Percentiles rank a stretch among this genome's conserved stretches.
These are phyloP conservation scores for Leccinum solheimii DNA, from an alignment of 1,284 basidiomycete genomes.

Conservation along the genomic window DNA sequence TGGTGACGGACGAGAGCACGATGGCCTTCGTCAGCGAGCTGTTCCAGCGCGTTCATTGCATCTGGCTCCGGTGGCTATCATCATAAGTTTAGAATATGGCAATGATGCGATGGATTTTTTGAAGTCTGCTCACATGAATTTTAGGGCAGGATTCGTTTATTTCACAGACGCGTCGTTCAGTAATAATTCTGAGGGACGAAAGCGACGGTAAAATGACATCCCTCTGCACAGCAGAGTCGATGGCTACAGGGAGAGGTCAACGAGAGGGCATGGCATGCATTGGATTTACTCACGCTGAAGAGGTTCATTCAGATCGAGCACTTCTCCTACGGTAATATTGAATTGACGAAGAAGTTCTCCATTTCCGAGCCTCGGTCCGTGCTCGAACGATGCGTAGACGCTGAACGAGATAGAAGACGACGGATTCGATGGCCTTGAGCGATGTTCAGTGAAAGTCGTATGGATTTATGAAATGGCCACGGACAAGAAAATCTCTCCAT, in stretches of 20 bases:
- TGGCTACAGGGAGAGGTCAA: background rate
- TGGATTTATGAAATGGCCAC: background rate
- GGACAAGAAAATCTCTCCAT: background rate
- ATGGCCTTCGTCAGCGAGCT: background rate
- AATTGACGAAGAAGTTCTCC: background rate
- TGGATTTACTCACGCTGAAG: background rate
- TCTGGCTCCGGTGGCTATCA: background rate
- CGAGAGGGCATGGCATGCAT: background rate
- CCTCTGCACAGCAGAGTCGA: background rate
- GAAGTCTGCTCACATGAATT: background rate
- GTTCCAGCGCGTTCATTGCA: background rate
- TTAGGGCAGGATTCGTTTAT: background rate
- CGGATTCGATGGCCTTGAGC: background rate
- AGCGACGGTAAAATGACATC: background rate
- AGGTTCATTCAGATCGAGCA: background rate
- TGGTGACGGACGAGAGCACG: background rate
- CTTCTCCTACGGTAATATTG: background rate
- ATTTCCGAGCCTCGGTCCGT: background rate
- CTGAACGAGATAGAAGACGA: background rate
- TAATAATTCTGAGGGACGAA: background rate
- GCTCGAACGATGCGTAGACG: background rate
- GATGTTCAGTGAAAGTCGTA: background rate
- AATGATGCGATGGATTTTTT: background rate
- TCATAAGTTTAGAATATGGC: background rate
- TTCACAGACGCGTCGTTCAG: background rate